phyloP scores from a whole-genome alignment of 2,329 filamentous ascomycete genomes.

The Fusarium poae region DNA sequence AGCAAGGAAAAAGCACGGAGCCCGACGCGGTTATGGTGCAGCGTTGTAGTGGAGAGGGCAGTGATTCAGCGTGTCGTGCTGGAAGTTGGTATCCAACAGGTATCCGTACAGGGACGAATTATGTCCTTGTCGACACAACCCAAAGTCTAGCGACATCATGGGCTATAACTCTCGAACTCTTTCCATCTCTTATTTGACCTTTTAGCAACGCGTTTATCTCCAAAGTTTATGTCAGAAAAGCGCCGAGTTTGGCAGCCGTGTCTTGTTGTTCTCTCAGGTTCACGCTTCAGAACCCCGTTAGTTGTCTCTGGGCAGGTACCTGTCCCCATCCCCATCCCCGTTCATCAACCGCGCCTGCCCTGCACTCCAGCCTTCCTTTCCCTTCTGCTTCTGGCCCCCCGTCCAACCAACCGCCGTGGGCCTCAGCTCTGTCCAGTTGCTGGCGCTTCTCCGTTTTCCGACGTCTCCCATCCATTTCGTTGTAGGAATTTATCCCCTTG shows the following conservation, averaged over 20 bases:
- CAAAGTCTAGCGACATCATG: conserved; percentile 6
- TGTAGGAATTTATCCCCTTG: conserved; percentile 43
- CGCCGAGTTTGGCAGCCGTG: conserved; percentile 1
- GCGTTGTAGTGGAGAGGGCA: conserved; percentile 15
- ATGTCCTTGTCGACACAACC: background rate
- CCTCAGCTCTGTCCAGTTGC: conserved; percentile 9
- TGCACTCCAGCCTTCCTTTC: conserved; percentile 20
- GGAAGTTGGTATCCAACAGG: conserved; percentile 10
- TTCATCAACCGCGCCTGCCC: conserved; percentile 21
- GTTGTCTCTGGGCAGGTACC: conserved; percentile 9
- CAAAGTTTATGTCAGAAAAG: background rate
- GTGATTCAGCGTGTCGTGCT: conserved; percentile 28
- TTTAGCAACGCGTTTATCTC: background rate
- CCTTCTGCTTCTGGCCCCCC: conserved; percentile 7
- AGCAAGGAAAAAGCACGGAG: conserved; percentile 29
- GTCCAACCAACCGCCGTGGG: conserved; percentile 27
- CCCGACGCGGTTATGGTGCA: background rate
- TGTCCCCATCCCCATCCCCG: background rate
- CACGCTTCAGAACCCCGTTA: conserved; percentile 4
- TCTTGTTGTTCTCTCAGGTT: background rate
- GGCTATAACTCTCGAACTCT: background rate
- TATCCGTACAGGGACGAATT: conserved; percentile 9
- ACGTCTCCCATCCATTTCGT: conserved; percentile 34
- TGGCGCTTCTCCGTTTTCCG: conserved; percentile 33
- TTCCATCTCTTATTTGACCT: background rate